A percentile compares a stretch with the other conserved stretches of the same genome.
These are phyloP conservation scores for Cardamine resedifolia DNA, from an alignment of 345 rosid species.

Conservation along the genomic window DNA sequence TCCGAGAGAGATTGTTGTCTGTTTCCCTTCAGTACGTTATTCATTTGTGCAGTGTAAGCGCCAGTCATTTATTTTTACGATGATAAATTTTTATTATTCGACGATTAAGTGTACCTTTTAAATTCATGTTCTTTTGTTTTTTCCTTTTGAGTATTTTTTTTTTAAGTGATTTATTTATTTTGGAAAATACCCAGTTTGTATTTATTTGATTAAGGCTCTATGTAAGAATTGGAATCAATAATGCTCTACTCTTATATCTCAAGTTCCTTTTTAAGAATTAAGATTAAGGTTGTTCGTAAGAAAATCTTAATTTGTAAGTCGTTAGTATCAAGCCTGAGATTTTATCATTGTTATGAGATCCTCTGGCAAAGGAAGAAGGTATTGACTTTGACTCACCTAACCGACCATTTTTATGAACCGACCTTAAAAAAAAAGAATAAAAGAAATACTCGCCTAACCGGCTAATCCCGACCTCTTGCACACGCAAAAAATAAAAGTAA, in stretches of 20 bases:
- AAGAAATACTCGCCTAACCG: neutral
- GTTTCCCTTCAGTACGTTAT: slow-evolving; percentile 19
- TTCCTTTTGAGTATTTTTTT: neutral
- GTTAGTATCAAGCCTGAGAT: too few relatives aligned
- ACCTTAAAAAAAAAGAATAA: neutral
- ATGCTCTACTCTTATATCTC: too few relatives aligned
- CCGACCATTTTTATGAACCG: slow-evolving; percentile 23
- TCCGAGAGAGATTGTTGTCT: slow-evolving; percentile 29
- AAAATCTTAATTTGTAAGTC: neutral
- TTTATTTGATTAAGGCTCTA: neutral
- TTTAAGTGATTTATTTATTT: neutral
- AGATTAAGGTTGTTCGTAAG: too few relatives aligned
- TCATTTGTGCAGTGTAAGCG: slow-evolving; percentile 46
- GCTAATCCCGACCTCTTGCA: slow-evolving; percentile 19
- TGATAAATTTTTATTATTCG: slow-evolving; percentile 19
- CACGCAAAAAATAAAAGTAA: slow-evolving; percentile 19
- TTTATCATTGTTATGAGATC: neutral
- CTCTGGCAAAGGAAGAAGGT: neutral
- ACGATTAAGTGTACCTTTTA: slow-evolving; percentile 11
- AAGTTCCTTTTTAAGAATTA: too few relatives aligned
- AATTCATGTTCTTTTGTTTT: neutral
- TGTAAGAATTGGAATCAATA: neutral
- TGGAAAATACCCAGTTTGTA: neutral
- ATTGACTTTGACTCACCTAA: slow-evolving; percentile 19
- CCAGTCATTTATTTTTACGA: slow-evolving; percentile 26